Percentiles rank a stretch among this genome's conserved stretches.
Evolutionary conservation across 306 rosid genomes (phyloP).

Genomic region (Arachis stenosperma): DNA sequence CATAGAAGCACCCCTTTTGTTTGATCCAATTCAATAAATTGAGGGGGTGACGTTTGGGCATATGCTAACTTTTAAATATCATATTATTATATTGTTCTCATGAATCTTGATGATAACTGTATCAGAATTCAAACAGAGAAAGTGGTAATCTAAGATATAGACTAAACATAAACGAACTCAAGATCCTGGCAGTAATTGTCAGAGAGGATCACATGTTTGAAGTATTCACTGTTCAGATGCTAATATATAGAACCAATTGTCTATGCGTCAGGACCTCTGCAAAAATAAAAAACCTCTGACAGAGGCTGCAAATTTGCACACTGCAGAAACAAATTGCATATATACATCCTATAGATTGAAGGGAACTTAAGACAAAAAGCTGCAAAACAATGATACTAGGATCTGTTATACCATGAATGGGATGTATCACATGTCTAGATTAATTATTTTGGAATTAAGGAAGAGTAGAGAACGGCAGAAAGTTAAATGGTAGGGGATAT

Average conservation of each 20-base stretch:
- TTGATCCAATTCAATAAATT: slow-evolving; percentile 24
- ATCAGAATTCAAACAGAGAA: slow-evolving; percentile 24
- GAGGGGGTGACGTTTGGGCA: slow-evolving; percentile 2
- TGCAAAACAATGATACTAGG: slow-evolving; percentile 31
- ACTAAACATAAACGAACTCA: slow-evolving; percentile 30
- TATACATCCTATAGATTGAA: slow-evolving; percentile 38
- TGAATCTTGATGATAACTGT: slow-evolving; percentile 6
- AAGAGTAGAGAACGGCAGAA: slow-evolving; percentile 5
- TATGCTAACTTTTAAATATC: not conserved
- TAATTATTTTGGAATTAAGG: slow-evolving; percentile 28
- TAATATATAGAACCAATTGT: slow-evolving; percentile 32
- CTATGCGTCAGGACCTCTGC: slow-evolving; percentile 34
- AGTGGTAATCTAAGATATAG: slow-evolving; percentile 21
- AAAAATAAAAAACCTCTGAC: slow-evolving; percentile 50
- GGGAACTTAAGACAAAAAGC: slow-evolving; percentile 43
- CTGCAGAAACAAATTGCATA: slow-evolving; percentile 32
- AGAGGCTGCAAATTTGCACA: slow-evolving; percentile 40
- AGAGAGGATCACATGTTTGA: slow-evolving; percentile 32
- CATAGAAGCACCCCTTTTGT: slow-evolving; percentile 20
- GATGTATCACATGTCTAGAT: slow-evolving; percentile 36
- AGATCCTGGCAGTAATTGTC: slow-evolving; percentile 44
- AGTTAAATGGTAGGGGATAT: slow-evolving; percentile 33
- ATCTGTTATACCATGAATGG: slow-evolving; percentile 35
- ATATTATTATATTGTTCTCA: not conserved
- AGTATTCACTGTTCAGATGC: slow-evolving; percentile 23